A percentile compares a stretch with the other conserved stretches of the same genome.
These are phyloP conservation scores for Bassia scoparia DNA, from an alignment of 148 eudicot species.

Conservation along the genomic window DNA sequence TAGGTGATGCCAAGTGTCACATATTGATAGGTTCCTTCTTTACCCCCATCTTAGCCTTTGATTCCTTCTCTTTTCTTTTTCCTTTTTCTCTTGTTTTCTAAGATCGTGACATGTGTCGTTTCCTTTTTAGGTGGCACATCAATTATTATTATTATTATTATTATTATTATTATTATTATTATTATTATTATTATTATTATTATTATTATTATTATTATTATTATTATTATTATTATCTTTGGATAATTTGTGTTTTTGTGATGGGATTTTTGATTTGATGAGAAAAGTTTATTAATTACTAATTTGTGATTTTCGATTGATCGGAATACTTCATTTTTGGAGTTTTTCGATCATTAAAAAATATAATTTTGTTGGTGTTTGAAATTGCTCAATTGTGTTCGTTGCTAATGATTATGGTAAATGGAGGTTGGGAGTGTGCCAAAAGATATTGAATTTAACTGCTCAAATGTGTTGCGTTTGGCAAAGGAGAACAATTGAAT, in stretches of 20 bases:
- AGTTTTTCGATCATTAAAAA: background rate
- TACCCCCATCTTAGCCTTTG: too few relatives aligned
- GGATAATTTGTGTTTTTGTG: background rate
- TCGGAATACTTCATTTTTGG: background rate
- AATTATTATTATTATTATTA: too few relatives aligned
- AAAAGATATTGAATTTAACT: background rate
- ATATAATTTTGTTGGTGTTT: background rate
- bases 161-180: too few relatives aligned
- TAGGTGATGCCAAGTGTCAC: too few relatives aligned
- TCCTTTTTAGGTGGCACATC: too few relatives aligned
- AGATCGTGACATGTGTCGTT: too few relatives aligned
- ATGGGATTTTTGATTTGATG: slow-evolving; percentile 2
- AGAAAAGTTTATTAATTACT: background rate
- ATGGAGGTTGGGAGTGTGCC: background rate
- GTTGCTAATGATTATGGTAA: background rate
- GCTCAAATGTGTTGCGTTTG: background rate
- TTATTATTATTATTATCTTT: background rate
- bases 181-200: too few relatives aligned
- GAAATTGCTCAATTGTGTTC: background rate
- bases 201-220: too few relatives aligned
- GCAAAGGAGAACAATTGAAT: background rate
- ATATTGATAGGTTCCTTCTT: too few relatives aligned
- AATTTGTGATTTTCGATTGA: background rate
- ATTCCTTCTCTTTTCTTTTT: too few relatives aligned
- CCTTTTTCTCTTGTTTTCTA: too few relatives aligned